Conservation (phyloP, 148 eudicot species). For the Pouteria glomerata region DNA sequence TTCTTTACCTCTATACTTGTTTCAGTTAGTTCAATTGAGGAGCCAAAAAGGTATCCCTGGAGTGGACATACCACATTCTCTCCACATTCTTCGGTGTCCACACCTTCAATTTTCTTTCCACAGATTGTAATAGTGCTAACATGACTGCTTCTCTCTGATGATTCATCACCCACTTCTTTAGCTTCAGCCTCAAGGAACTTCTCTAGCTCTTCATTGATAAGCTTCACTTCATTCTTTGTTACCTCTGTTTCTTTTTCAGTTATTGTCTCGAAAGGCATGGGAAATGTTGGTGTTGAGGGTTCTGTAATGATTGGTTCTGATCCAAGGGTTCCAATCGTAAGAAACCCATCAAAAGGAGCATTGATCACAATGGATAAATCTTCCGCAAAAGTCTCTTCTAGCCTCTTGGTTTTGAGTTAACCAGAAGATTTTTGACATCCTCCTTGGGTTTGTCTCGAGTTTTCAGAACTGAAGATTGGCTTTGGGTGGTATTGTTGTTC, state of each 20-base stretch:
- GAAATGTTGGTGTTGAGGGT: conserved; percentile 57
- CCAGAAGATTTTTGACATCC: conserved; percentile 15
- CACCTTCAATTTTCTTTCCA: conserved; percentile 32
- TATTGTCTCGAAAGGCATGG: conserved; percentile 28
- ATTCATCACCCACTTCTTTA: conserved; percentile 29
- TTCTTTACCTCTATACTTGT: conserved; percentile 25
- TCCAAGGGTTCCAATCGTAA: conserved; percentile 72
- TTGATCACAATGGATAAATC: conserved; percentile 17
- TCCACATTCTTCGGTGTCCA: conserved; percentile 16
- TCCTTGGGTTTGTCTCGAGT: conserved; percentile 18
- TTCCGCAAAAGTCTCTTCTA: conserved; percentile 22
- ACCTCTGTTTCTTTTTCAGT: conserved; percentile 29
- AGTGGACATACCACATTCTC: conserved; percentile 40
- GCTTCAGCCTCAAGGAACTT: conserved; percentile 44
- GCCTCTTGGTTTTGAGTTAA: conserved; percentile 12
- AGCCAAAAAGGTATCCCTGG: conserved; percentile 56
- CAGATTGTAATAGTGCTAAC: conserved; percentile 39
- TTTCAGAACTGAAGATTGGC: conserved; percentile 24
- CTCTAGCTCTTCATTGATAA: conserved; percentile 54
- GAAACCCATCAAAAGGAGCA: conserved; percentile 52
- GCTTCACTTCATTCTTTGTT: conserved; percentile 47
- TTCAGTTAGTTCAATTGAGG: conserved; percentile 30
- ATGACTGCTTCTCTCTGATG: conserved; percentile 39
- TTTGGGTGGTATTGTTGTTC: conserved; percentile 27
- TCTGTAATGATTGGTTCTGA: conserved; percentile 39